phyloP scores from a whole-genome alignment of 257 asterid genomes.

The Datura wrightii region DNA sequence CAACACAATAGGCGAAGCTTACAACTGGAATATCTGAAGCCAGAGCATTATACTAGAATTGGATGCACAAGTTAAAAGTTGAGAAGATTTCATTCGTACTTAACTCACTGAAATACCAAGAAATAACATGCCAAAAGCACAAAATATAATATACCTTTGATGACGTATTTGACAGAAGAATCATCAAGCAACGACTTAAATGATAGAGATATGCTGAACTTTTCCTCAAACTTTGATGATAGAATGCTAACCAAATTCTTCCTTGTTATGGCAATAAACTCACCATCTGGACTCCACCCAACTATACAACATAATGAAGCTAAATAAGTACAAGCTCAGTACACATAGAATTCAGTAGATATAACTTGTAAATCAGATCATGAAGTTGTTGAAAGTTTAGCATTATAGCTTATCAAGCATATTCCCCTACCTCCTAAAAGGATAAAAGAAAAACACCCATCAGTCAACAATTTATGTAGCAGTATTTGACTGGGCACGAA shows the following conservation, averaged over 20 bases:
- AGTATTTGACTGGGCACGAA: no score
- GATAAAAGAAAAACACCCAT: not conserved
- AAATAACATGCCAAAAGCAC: constrained; percentile 2
- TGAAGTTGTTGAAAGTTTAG: not conserved
- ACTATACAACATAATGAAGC: constrained; percentile 52
- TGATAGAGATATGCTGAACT: constrained; percentile 53
- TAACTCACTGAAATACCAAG: not conserved
- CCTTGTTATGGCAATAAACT: constrained; percentile 72
- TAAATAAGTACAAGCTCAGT: constrained; percentile 24
- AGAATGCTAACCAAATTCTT: constrained; percentile 66
- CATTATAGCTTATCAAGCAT: not conserved
- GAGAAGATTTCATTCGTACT: not conserved
- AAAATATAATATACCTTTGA: constrained; percentile 48
- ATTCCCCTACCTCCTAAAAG: constrained; percentile 23
- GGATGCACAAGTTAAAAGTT: constrained; percentile 24
- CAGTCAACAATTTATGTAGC: not conserved
- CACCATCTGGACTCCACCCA: constrained; percentile 81
- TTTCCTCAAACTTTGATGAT: constrained; percentile 66
- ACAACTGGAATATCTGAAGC: constrained; percentile 6
- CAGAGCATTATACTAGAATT: constrained; percentile 18
- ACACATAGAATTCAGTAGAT: not conserved
- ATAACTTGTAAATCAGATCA: constrained; percentile 24
- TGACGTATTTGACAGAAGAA: constrained; percentile 52
- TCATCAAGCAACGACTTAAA: constrained; percentile 63
- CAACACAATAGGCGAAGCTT: not conserved